Base-by-base conservation (phyloP, 768 basidiomycete genomes). In the Hygrocybe punicea region DNA sequence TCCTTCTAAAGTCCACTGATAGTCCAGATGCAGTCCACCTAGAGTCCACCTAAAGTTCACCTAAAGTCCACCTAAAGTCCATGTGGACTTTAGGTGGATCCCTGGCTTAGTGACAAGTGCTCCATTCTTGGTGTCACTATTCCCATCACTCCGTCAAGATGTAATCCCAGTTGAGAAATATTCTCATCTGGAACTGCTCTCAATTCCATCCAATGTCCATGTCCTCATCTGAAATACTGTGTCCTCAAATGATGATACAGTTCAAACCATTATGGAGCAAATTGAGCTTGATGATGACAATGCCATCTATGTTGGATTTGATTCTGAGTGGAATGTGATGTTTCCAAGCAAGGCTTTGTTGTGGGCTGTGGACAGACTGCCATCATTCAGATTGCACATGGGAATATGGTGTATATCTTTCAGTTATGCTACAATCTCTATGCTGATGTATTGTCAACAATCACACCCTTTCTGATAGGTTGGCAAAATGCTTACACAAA, bases 131-230 rank as follows among this genome's bases (percentile, higher is more conserved):
- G 40, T 4, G 40, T 4, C 4, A 42, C 11, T 10, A 3, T 70
- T 68, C 34, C 60, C 62, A 1, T 62, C 63, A 1, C 63, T 68
- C 19, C 50, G 42, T 10, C n/a, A 40, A 2, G 55, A 53, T 47
- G 59, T 65, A 7, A 7, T 29, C n/a, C 51, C 51, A 2, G 46
- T n/a, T 29, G 65, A 69, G 25, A 67, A 71, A 56, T 61, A 68
- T 53, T 42, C 42, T 0, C 39, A 69, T 19, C 64, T 72, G 16
- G 37, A 63, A 2, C 3, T 36, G 2, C 62, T 69, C 25, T 7
- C n/a, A 6, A 53, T 68, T 14, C 68, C 67, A 0, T 1, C 40
- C 8, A 36, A 60, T 25, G 55, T 66, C 25, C 7, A 35, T 1
- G 55, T 67, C n/a, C 44, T 58, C 19, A 42, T 63, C 24, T 54